These are phyloP conservation scores for Teratosphaeria gauchensis DNA, from an alignment of 2,329 filamentous ascomycete genomes.

Conservation along the genomic window DNA sequence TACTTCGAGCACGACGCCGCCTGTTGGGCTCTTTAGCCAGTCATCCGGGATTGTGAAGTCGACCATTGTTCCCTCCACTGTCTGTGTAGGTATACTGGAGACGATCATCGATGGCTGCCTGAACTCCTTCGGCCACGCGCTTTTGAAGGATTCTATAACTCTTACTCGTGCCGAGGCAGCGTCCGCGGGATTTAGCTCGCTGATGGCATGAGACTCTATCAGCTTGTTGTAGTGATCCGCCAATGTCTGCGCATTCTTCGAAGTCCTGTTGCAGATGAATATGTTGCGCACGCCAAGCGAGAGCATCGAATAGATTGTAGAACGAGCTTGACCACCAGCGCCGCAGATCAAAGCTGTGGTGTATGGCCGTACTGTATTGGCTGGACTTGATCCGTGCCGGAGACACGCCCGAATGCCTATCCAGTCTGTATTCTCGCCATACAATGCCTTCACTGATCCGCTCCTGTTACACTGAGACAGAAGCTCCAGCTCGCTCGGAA, in stretches of 20 bases:
- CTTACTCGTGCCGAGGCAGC: constrained; percentile 33
- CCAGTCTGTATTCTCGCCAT: constrained; percentile 76
- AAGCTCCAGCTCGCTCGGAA: constrained; percentile 46
- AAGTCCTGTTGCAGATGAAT: constrained; percentile 63
- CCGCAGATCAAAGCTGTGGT: constrained; percentile 47
- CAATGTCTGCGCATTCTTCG: constrained; percentile 56
- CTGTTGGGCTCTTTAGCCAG: constrained; percentile 64
- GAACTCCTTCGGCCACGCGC: constrained; percentile 55
- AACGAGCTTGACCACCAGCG: constrained; percentile 66
- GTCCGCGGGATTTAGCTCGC: constrained; percentile 11
- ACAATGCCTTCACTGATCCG: constrained; percentile 58
- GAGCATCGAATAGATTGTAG: constrained; percentile 68
- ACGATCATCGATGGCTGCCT: constrained; percentile 63
- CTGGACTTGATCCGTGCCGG: constrained; percentile 61
- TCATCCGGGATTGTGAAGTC: constrained; percentile 59
- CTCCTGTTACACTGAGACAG: constrained; percentile 51
- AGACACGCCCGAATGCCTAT: constrained; percentile 68
- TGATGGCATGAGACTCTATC: constrained; percentile 21
- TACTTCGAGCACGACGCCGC: constrained; percentile 45
- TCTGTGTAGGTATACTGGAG: constrained; percentile 65
- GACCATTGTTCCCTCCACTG: constrained; percentile 55
- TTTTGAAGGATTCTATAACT: constrained; percentile 49
- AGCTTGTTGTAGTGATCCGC: constrained; percentile 60
- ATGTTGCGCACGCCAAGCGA: constrained; percentile 69
- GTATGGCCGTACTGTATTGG: constrained; percentile 47